These are phyloP conservation scores for Moelleriella libera DNA, from an alignment of 2,329 filamentous ascomycete genomes.

Conservation along the genomic window DNA sequence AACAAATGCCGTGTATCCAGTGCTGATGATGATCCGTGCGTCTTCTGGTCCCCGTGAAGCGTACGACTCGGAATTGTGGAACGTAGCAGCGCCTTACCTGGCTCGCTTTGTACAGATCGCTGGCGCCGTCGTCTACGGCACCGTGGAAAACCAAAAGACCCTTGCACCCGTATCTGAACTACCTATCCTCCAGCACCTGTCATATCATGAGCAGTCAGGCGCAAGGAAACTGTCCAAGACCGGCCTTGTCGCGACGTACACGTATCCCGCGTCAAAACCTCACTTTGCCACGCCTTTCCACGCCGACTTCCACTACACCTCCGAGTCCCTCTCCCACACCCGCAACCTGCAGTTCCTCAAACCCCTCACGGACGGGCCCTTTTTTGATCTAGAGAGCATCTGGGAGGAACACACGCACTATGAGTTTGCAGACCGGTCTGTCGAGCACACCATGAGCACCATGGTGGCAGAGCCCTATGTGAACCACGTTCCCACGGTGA, in stretches of 20 bases:
- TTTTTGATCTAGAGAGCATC: slow-evolving; percentile 60
- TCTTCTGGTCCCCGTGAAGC: slow-evolving; percentile 1
- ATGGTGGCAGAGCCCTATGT: slow-evolving; percentile 73
- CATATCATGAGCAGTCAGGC: too few species aligned
- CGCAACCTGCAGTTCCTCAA: slow-evolving; percentile 53
- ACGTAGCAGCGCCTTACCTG: slow-evolving; percentile 8
- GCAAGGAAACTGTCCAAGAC: too few species aligned
- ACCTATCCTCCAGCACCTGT: slow-evolving; percentile 7
- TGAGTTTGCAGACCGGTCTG: slow-evolving; percentile 55
- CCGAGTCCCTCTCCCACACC: slow-evolving; percentile 50
- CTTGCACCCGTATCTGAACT: slow-evolving; percentile 4
- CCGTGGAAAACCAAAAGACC: background rate
- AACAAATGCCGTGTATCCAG: too few species aligned
- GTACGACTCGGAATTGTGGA: slow-evolving; percentile 10
- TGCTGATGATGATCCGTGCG: too few species aligned
- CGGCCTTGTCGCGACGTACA: slow-evolving; percentile 16
- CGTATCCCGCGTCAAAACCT: slow-evolving; percentile 18
- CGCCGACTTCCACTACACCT: slow-evolving; percentile 30
- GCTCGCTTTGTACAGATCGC: slow-evolving; percentile 9
- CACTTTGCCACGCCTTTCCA: slow-evolving; percentile 34
- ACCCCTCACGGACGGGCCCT: slow-evolving; percentile 44
- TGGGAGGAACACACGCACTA: slow-evolving; percentile 68
- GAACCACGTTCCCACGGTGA: slow-evolving; percentile 58
- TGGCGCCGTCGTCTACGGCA: slow-evolving; percentile 10
- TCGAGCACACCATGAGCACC: slow-evolving; percentile 63